These are phyloP conservation scores for Aspergillus sp. DNA, from an alignment of 2,329 filamentous ascomycete genomes.

Conservation along the genomic window DNA sequence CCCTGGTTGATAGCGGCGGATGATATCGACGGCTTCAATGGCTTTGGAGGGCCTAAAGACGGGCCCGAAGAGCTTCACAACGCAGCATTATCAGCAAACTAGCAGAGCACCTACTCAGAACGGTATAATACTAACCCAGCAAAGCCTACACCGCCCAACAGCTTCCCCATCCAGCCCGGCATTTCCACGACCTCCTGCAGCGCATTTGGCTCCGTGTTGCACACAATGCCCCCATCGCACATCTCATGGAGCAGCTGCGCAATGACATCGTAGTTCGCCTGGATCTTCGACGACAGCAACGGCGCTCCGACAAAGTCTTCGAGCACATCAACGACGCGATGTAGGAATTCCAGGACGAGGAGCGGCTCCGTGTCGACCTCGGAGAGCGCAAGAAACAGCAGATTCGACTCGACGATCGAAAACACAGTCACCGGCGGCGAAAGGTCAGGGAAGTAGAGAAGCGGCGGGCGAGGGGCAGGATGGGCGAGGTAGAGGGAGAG, in stretches of 20 bases:
- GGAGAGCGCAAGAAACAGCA: constrained; percentile 77
- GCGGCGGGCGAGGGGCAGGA: constrained; percentile 67
- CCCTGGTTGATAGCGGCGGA: constrained; percentile 26
- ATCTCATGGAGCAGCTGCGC: constrained; percentile 90
- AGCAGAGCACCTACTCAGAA: not conserved
- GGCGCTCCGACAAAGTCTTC: constrained; percentile 92
- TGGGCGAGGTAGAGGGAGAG: constrained; percentile 82
- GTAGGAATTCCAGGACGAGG: constrained; percentile 84
- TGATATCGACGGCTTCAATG: constrained; percentile 33
- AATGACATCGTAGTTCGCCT: constrained; percentile 83
- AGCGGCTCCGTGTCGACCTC: constrained; percentile 82
- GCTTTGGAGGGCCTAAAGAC: constrained; percentile 30
- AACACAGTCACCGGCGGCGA: constrained; percentile 83
- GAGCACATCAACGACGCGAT: constrained; percentile 81
- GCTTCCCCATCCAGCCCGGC: constrained; percentile 78
- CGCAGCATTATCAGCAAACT: constrained; percentile 5
- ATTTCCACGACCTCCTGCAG: constrained; percentile 85
- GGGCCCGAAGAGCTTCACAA: constrained; percentile 29
- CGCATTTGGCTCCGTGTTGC: constrained; percentile 87
- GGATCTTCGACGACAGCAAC: constrained; percentile 74
- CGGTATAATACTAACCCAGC: constrained; percentile 50
- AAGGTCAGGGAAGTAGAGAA: constrained; percentile 74
- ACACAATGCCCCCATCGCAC: constrained; percentile 86
- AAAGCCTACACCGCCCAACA: constrained; percentile 77
- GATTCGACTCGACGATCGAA: constrained; percentile 74